Evolutionary conservation across 2,329 filamentous ascomycete species (phyloP), one percentile per base, ranked within the genome.

Genomic region (Epichloe sylvatica): DNA sequence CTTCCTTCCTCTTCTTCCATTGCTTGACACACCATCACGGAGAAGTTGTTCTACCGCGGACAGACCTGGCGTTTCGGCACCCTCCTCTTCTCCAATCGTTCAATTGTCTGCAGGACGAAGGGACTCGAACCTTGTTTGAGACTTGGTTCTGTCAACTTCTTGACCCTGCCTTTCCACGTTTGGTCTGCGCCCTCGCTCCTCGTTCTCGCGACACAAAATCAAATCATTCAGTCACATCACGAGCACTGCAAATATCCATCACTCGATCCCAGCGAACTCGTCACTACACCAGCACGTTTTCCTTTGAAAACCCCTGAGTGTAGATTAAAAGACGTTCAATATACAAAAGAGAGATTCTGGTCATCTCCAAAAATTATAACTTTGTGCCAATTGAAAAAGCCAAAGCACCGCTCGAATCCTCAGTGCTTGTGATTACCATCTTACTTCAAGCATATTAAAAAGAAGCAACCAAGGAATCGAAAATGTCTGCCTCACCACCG

Each of bases 251-350:
- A 64, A 69, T 67, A 37, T 13, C 23, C 23, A 67, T 68, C 25
- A 65, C 65, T 60, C 67, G 67, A 65, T 66, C 57, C 64, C 62
- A 64, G 55, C 64, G 61, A 62, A 46, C 54, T 65, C 67, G 67
- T 69, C 75, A 76, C 74, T 78, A 72, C 85, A 90, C 84, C 85
- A 88, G 83, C 86, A 86, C 82, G 84, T 89, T 91, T 90, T 89
- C 83, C 74, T 89, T 87, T 77, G 85, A 83, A 81, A 76, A 80
- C 77, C 78, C 74, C 77, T 81, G 86, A 60, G 86, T 90, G 85
- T 89, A 89, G 76, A 53, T 53, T 17, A 47, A 50, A 71, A 66
- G 56, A 56, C 52, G 51, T 51, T 58, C 55, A 53, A 60, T 56
- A 63, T 56, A 61, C 36, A 58, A 60, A 19, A 57, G 51, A 62